Evolutionary conservation across 495 filamentous ascomycete genomes (phyloP).

Genomic region (Filosporella fistucella): DNA sequence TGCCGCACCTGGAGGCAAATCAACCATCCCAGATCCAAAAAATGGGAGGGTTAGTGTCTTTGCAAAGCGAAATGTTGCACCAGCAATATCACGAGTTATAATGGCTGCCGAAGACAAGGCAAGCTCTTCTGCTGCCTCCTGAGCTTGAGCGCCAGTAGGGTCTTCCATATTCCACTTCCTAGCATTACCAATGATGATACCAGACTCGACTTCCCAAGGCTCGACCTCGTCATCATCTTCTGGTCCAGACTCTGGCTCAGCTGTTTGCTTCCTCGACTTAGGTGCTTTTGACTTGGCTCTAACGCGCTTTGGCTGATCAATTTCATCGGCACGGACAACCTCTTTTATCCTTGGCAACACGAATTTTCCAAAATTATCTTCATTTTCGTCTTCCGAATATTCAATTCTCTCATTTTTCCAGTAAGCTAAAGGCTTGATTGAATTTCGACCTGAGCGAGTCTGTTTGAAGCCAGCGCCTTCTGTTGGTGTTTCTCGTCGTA

Average conservation of each 20-base stretch:
- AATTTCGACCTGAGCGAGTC: slow-evolving; percentile 49
- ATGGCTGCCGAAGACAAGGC: slow-evolving; percentile 75
- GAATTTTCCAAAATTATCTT: slow-evolving; percentile 41
- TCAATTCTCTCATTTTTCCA: slow-evolving; percentile 83
- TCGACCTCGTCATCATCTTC: slow-evolving; percentile 36
- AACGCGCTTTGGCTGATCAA: slow-evolving; percentile 24
- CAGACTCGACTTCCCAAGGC: slow-evolving; percentile 43
- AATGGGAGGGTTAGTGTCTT: slow-evolving; percentile 81
- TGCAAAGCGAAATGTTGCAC: slow-evolving; percentile 74
- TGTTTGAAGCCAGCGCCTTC: slow-evolving; percentile 39
- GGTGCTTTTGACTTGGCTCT: slow-evolving; percentile 22
- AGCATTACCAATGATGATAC: slow-evolving; percentile 39
- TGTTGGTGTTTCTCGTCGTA: slow-evolving; percentile 62
- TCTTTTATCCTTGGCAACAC: slow-evolving; percentile 65
- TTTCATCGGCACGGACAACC: slow-evolving; percentile 67
- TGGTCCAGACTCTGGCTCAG: slow-evolving; percentile 1
- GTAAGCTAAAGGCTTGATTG: slow-evolving; percentile 72
- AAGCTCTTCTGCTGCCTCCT: slow-evolving; percentile 56
- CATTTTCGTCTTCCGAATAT: slow-evolving; percentile 54
- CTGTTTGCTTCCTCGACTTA: slow-evolving; percentile 14
- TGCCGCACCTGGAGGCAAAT: slow-evolving; percentile 71
- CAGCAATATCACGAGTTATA: slow-evolving; percentile 67
- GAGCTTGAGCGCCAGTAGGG: slow-evolving; percentile 30
- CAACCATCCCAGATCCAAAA: slow-evolving; percentile 84
- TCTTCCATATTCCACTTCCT: slow-evolving; percentile 42